These are phyloP conservation scores for Kregervanrija delftensis DNA, from an alignment of 805 yeast genomes.

Conservation along the genomic window DNA sequence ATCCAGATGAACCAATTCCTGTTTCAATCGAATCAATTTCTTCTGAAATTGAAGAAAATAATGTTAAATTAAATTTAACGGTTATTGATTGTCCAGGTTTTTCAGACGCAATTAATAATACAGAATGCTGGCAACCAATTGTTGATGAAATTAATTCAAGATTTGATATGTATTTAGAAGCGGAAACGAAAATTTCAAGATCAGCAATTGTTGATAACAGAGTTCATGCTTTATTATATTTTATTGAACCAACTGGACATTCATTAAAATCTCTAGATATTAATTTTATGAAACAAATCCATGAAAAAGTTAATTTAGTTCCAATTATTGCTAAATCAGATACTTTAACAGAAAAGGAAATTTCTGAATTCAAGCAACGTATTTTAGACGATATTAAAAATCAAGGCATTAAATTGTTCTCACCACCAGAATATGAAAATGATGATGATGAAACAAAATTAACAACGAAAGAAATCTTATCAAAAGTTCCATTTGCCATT, in stretches of 20 bases:
- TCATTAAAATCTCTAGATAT: slow-evolving; percentile 83
- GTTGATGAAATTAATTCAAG: slow-evolving; percentile 82
- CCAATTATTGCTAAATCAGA: slow-evolving; percentile 95
- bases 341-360: slow-evolving; percentile 84
- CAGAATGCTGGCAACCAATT: slow-evolving; percentile 82
- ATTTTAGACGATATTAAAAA: slow-evolving; percentile 69
- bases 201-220: slow-evolving; percentile 68
- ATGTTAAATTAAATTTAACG: slow-evolving; percentile 77
- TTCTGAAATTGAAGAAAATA: slow-evolving; percentile 85
- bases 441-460: slow-evolving; percentile 71
- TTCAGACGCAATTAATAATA: slow-evolving; percentile 82
- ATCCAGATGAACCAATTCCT: slow-evolving; percentile 35
- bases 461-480: slow-evolving; percentile 59
- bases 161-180: slow-evolving; percentile 83
- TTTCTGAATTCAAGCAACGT: slow-evolving; percentile 64
- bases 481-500: slow-evolving; percentile 84
- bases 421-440: slow-evolving; percentile 71
- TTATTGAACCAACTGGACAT: slow-evolving; percentile 97
- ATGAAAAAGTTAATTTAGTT: slow-evolving; percentile 85
- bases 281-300: slow-evolving; percentile 78
- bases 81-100: slow-evolving; percentile 91
- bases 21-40: slow-evolving; percentile 56
- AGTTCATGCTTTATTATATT: slow-evolving; percentile 88
- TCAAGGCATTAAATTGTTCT: slow-evolving; percentile 69
- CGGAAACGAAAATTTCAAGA: slow-evolving; percentile 79